Percentiles rank a stretch among this genome's conserved stretches.
Evolutionary conservation across 2,329 filamentous ascomycete genomes (phyloP).

Genomic region (Fusarium guadeloupense): DNA sequence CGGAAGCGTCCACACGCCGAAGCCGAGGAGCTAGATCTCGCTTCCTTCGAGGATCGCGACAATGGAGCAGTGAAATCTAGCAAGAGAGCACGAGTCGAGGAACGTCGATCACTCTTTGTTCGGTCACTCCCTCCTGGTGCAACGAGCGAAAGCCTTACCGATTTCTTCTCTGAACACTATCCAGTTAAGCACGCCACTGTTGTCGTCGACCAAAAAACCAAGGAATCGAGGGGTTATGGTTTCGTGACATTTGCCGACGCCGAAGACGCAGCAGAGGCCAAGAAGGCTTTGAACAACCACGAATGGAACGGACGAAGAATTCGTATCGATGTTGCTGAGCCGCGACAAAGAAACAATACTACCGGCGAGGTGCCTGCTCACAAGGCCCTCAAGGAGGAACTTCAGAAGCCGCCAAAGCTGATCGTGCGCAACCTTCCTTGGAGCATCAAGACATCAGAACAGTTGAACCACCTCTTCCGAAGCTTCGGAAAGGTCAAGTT

Average conservation of each 20-base stretch:
- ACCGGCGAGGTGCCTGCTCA: slow-evolving; percentile 55
- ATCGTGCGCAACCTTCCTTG: slow-evolving; percentile 95
- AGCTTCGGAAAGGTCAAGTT: slow-evolving; percentile 93
- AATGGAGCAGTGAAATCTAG: slow-evolving; percentile 47
- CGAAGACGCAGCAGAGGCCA: slow-evolving; percentile 85
- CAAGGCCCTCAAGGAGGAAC: slow-evolving; percentile 65
- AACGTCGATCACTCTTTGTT: slow-evolving; percentile 83
- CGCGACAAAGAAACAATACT: slow-evolving; percentile 73
- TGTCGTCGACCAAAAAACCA: slow-evolving; percentile 84
- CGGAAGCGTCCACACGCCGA: slow-evolving; percentile 50
- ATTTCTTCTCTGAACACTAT: slow-evolving; percentile 92
- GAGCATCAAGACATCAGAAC: slow-evolving; percentile 88
- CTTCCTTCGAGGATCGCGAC: slow-evolving; percentile 46
- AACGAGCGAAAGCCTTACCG: slow-evolving; percentile 83
- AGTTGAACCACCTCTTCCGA: slow-evolving; percentile 80
- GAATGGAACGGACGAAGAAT: slow-evolving; percentile 83
- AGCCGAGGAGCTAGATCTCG: slow-evolving; percentile 45
- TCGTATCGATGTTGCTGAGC: slow-evolving; percentile 86
- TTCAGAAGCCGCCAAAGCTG: slow-evolving; percentile 74
- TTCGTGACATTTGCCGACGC: slow-evolving; percentile 97
- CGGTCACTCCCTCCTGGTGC: slow-evolving; percentile 81
- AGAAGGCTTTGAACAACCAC: slow-evolving; percentile 81
- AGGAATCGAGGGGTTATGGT: slow-evolving; percentile 89
- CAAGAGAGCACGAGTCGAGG: slow-evolving; percentile 68
- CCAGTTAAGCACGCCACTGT: slow-evolving; percentile 97